Conservation (phyloP, 2,329 filamentous ascomycete species). For the Talaromyces atroroseus region DNA sequence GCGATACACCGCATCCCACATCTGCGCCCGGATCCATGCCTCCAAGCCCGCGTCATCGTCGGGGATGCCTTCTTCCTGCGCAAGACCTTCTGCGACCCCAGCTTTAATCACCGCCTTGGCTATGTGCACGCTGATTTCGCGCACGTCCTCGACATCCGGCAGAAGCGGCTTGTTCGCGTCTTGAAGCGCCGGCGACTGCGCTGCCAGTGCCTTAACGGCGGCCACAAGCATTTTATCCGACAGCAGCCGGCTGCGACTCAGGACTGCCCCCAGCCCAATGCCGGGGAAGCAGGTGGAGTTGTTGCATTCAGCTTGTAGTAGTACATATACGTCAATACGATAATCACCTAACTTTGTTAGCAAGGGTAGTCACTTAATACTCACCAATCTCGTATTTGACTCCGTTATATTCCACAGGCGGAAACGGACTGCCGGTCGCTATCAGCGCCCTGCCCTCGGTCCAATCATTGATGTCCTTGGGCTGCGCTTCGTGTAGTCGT, state of each 20-base stretch:
- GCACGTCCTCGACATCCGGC: slow-evolving; percentile 68
- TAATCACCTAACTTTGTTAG: too few species aligned
- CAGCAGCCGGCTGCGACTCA: slow-evolving; percentile 61
- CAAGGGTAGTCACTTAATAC: too few species aligned
- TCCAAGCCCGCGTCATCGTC: slow-evolving; percentile 29
- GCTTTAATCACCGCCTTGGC: slow-evolving; percentile 55
- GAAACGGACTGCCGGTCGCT: slow-evolving; percentile 78
- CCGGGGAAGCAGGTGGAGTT: slow-evolving; percentile 82
- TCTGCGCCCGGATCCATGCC: slow-evolving; percentile 38
- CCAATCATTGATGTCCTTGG: slow-evolving; percentile 71
- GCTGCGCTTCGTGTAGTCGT: slow-evolving; percentile 72
- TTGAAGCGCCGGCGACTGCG: slow-evolving; percentile 63
- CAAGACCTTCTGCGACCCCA: slow-evolving; percentile 64
- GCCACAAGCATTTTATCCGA: slow-evolving; percentile 77
- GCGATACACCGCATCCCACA: slow-evolving; percentile 38
- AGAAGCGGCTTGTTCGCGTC: slow-evolving; percentile 63
- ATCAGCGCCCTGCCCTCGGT: slow-evolving; percentile 71
- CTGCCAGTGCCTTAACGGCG: slow-evolving; percentile 67
- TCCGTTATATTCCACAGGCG: slow-evolving; percentile 59
- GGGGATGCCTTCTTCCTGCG: slow-evolving; percentile 62
- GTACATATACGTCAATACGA: not conserved
- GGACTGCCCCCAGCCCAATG: slow-evolving; percentile 72
- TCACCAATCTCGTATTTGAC: slow-evolving; percentile 51
- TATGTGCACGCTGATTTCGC: slow-evolving; percentile 71
- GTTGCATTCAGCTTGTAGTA: slow-evolving; percentile 68